Conservation (phyloP, 805 yeast genomes). For the Grigorovia humatica region DNA sequence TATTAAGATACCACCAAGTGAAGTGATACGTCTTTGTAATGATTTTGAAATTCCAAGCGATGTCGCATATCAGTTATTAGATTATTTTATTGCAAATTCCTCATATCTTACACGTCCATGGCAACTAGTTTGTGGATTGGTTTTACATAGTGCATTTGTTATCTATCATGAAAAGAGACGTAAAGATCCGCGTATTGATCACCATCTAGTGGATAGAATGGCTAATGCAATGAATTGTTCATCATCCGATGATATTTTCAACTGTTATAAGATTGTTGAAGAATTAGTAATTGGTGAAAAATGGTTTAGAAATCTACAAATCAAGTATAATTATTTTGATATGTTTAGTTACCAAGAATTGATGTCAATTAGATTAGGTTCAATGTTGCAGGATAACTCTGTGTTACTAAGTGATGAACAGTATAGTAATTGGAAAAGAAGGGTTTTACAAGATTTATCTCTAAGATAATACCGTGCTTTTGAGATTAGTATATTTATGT, state of each 20-base stretch:
- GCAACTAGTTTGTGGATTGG: constrained; percentile 59
- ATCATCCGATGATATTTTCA: constrained; percentile 37
- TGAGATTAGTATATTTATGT: no score
- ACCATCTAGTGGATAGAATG: constrained; percentile 40
- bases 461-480: constrained; percentile 13
- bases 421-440: constrained; percentile 27
- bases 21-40: constrained; percentile 44
- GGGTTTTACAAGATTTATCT: constrained; percentile 22
- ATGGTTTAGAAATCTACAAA: constrained; percentile 52
- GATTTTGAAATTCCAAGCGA: constrained; percentile 51
- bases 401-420: constrained; percentile 26
- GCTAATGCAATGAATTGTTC: constrained; percentile 42
- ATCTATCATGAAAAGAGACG: constrained; percentile 40
- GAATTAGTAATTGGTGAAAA: constrained; percentile 44
- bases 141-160: constrained; percentile 46
- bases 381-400: constrained; percentile 29
- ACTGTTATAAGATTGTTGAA: constrained; percentile 45
- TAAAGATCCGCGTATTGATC: constrained; percentile 39
- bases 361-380: constrained; percentile 22
- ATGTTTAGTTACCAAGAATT: constrained; percentile 20
- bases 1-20: constrained; percentile 31
- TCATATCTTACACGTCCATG: constrained; percentile 52
- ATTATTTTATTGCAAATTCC: constrained; percentile 40
- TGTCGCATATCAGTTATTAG: constrained; percentile 39
- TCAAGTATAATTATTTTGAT: constrained; percentile 30